A percentile compares a stretch with the other conserved stretches of the same genome.
Evolutionary conservation across 2,329 filamentous ascomycete species (phyloP).

Genomic region (Eutypa lata): DNA sequence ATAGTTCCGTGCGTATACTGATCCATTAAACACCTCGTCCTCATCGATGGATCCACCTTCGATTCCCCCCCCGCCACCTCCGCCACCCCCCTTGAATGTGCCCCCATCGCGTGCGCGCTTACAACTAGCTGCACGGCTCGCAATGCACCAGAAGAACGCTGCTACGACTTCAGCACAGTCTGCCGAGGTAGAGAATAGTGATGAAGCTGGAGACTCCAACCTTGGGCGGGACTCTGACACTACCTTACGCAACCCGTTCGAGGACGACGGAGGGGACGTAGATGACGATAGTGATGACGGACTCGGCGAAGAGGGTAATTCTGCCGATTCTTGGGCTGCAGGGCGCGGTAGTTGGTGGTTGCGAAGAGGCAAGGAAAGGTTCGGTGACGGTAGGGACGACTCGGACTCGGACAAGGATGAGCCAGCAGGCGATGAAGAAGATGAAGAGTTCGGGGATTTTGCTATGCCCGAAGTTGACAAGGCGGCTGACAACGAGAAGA

Average conservation of each 20-base stretch:
- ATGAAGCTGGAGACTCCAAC: conserved; percentile 31
- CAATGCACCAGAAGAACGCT: conserved; percentile 67
- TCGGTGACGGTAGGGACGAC: conserved; percentile 40
- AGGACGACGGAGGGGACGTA: conserved; percentile 48
- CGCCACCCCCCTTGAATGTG: conserved; percentile 79
- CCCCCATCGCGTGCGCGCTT: conserved; percentile 82
- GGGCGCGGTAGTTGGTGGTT: conserved; percentile 49
- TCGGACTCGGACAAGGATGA: conserved; percentile 42
- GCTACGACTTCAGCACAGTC: conserved; percentile 38
- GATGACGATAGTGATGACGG: conserved; percentile 42
- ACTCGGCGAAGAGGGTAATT: conserved; percentile 33
- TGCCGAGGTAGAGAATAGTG: conserved; percentile 37
- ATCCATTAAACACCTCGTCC: conserved; percentile 47
- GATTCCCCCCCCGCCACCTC: conserved; percentile 57
- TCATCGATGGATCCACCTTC: conserved; percentile 54
- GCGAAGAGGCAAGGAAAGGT: conserved; percentile 27
- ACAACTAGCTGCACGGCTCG: conserved; percentile 84
- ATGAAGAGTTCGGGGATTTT: conserved; percentile 66
- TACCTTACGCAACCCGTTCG: conserved; percentile 31
- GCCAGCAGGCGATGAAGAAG: conserved; percentile 25
- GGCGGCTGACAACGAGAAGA: conserved; percentile 20
- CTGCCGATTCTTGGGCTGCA: conserved; percentile 31
- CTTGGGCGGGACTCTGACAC: conserved; percentile 15
- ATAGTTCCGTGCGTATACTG: conserved; percentile 59
- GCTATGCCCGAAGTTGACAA: conserved; percentile 57